These are phyloP conservation scores for Thelonectria olida DNA, from an alignment of 2,329 filamentous ascomycete species.

Conservation along the genomic window DNA sequence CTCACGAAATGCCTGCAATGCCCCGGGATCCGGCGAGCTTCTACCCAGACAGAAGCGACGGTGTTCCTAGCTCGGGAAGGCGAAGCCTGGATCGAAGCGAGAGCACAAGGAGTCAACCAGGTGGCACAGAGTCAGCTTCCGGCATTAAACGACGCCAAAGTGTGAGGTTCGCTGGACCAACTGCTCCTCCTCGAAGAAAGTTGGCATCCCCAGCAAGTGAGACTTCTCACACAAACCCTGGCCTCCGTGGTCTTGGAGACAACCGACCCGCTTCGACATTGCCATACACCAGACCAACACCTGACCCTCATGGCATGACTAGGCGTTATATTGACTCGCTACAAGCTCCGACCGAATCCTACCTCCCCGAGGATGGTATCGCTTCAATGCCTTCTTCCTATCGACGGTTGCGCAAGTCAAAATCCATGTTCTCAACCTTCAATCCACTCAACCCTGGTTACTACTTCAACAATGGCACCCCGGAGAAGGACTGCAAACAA, in stretches of 20 bases:
- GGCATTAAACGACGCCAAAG: constrained; percentile 59
- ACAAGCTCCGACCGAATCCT: constrained; percentile 52
- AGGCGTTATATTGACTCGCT: constrained; percentile 37
- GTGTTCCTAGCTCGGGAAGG: constrained; percentile 26
- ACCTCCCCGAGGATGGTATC: constrained; percentile 58
- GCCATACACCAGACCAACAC: constrained; percentile 18
- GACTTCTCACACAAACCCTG: constrained; percentile 29
- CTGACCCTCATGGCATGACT: constrained; percentile 29
- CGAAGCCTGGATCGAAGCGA: constrained; percentile 22
- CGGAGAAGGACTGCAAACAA: constrained; percentile 18
- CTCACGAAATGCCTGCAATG: constrained; percentile 21
- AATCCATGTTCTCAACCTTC: constrained; percentile 60
- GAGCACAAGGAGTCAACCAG: constrained; percentile 30
- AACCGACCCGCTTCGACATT: constrained; percentile 28
- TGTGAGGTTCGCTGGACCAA: constrained; percentile 60
- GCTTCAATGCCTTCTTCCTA: constrained; percentile 59
- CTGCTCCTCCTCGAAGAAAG: constrained; percentile 39
- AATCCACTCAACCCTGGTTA: constrained; percentile 22
- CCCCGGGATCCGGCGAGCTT: constrained; percentile 37
- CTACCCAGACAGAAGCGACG: constrained; percentile 32
- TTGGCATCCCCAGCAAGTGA: constrained; percentile 43
- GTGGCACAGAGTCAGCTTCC: constrained; percentile 15
- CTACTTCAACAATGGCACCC: constrained; percentile 19
- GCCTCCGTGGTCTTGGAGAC: constrained; percentile 20
- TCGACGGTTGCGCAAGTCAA: constrained; percentile 62